Evolutionary conservation across 2,329 filamentous ascomycete genomes (phyloP), one percentile per base, ranked within the genome.

Genomic region (Fusarium fujikuroi): DNA sequence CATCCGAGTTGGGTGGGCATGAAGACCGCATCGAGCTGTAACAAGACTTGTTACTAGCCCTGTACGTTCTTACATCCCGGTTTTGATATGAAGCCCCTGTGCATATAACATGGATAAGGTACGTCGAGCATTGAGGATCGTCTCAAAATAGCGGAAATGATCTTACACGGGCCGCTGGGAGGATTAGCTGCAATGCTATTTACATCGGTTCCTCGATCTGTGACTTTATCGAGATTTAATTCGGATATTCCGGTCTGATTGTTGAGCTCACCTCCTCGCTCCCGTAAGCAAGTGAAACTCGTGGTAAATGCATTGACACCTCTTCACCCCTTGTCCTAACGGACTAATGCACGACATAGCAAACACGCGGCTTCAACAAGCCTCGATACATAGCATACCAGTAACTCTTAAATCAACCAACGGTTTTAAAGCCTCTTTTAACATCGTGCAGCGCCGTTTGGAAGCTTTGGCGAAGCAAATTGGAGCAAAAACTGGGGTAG

Each of bases 91-190:
- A 37, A 42, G 11, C 25, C 59, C 66, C 52, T 70, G 59, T 58
- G 16, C 25, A 47, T 42, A 52, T 39, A 19, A 54, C 66, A 69
- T 65, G 44, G 68, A 63, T 42, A 43, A 56, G 56, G 47, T 15
- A 16, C 36, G 23, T 61, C 25, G 37, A 58, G 70, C 70, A 73
- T 73, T 68, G 63, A 72, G 49, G 49, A 47, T 71, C 57, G 59
- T 67, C 42, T 61, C 46, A 62, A 63, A 42, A 59, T 59, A 54
- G 62, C 32, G 58, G 42, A 63, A 46, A 54, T 73, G 70, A 52
- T 43, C 40, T 59, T 50, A 49, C 70, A 73, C 54, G 49, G 66
- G 53, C 62, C 62, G 40, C 21, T 52, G 16, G 21, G 46, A 23
- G 40, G 37, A 39, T 34, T 37, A 49, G 39, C 46, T 66, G 47